phyloP scores from a whole-genome alignment of 495 filamentous ascomycete genomes.

The Penicillium ucsense region DNA sequence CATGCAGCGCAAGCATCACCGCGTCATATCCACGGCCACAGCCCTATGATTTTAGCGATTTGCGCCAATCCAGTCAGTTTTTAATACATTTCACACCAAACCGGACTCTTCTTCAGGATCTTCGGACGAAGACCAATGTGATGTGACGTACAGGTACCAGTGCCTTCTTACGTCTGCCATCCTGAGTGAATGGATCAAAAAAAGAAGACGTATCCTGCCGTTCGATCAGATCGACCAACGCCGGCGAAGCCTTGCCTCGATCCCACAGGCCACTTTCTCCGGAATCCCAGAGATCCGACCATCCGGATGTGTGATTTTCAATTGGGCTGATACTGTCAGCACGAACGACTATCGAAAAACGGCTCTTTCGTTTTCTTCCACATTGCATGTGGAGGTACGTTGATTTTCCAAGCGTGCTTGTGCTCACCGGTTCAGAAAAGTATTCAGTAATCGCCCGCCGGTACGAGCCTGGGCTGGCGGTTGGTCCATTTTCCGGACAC shows the following conservation, averaged over 20 bases:
- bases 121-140: too few relatives aligned
- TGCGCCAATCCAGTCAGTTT: background rate
- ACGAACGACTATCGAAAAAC: too few relatives aligned
- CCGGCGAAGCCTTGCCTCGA: constrained; percentile 31
- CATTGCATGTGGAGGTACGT: too few relatives aligned
- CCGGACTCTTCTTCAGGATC: too few relatives aligned
- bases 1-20: constrained; percentile 22
- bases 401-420: too few relatives aligned
- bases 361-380: too few relatives aligned
- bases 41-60: constrained; percentile 7
- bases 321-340: constrained; percentile 1
- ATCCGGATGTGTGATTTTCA: constrained; percentile 17
- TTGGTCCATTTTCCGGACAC: background rate
- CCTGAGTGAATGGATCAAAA: constrained; percentile 6
- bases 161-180: constrained; percentile 22
- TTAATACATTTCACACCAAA: too few relatives aligned
- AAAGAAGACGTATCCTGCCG: constrained; percentile 10
- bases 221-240: constrained; percentile 33
- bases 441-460: constrained; percentile 3
- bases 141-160: constrained; percentile 25
- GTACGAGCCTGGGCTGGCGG: background rate
- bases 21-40: constrained; percentile 27
- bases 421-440: constrained; percentile 5
- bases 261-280: constrained; percentile 32
- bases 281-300: constrained; percentile 30